Conservation (phyloP, 2,329 filamentous ascomycete species). For the Phialocephala sp. region DNA sequence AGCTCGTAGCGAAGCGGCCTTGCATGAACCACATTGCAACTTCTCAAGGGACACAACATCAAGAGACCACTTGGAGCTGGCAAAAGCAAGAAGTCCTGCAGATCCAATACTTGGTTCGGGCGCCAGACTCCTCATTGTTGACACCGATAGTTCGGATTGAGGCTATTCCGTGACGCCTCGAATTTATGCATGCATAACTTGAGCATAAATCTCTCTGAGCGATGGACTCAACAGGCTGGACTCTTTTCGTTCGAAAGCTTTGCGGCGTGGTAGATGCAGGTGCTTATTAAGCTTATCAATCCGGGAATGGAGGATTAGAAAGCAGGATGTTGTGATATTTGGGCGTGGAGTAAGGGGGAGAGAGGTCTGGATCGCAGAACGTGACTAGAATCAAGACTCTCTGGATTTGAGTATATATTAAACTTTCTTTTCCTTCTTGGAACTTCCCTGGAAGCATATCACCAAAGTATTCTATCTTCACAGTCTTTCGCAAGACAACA, state of each 20-base stretch:
- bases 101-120: background rate
- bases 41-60: background rate
- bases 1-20: background rate
- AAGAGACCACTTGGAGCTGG: background rate
- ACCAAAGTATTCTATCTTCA: background rate
- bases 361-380: background rate
- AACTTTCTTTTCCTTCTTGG: background rate
- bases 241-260: background rate
- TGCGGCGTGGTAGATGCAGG: background rate
- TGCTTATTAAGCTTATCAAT: conserved; percentile 5
- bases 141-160: conserved; percentile 2
- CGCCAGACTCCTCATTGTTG: background rate
- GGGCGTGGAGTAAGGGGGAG: background rate
- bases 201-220: background rate
- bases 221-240: background rate
- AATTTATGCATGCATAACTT: conserved; percentile 6
- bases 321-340: background rate
- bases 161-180: background rate
- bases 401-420: background rate
- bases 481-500: background rate
- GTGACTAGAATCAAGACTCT: background rate
- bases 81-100: background rate
- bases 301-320: background rate
- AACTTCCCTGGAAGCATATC: background rate
- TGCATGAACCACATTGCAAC: background rate